phyloP scores from a whole-genome alignment of 140 eudicot species.

The Ambrosia hybrid region DNA sequence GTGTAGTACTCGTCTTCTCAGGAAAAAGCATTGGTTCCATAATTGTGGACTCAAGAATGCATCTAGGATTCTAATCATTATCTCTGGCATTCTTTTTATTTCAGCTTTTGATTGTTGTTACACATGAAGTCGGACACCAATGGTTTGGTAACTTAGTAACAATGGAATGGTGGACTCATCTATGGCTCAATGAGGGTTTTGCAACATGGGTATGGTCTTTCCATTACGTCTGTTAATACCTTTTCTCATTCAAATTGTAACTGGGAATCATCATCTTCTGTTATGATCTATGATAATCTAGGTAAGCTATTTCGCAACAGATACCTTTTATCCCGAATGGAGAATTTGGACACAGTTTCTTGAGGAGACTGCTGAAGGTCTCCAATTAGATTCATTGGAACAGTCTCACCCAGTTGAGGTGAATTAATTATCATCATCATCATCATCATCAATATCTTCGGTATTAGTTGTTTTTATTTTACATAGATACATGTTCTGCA shows the following conservation, averaged over 20 bases:
- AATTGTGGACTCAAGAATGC: conserved; percentile 14
- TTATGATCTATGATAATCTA: conserved; percentile 21
- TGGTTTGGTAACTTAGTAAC: conserved; percentile 70
- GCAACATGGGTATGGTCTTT: conserved; percentile 49
- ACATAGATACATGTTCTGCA: neutral
- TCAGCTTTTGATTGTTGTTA: conserved; percentile 50
- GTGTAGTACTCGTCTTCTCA: neutral
- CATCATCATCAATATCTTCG: no score
- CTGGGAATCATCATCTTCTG: neutral
- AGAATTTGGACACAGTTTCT: conserved; percentile 57
- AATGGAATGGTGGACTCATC: conserved; percentile 68
- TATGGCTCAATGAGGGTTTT: conserved; percentile 68
- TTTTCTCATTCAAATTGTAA: conserved; percentile 1
- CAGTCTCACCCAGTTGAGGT: conserved; percentile 61
- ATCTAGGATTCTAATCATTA: neutral
- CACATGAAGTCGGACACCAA: conserved; percentile 63
- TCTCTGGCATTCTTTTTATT: neutral
- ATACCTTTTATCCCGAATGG: conserved; percentile 57
- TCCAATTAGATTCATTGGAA: conserved; percentile 43
- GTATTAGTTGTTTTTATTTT: neutral
- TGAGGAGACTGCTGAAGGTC: conserved; percentile 47
- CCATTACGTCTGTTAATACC: neutral
- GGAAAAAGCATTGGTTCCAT: conserved; percentile 10
- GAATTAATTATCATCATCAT: neutral
- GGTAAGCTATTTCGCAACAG: conserved; percentile 59